These are phyloP conservation scores for Cyathus striatus DNA, from an alignment of 768 basidiomycete species.

Conservation along the genomic window DNA sequence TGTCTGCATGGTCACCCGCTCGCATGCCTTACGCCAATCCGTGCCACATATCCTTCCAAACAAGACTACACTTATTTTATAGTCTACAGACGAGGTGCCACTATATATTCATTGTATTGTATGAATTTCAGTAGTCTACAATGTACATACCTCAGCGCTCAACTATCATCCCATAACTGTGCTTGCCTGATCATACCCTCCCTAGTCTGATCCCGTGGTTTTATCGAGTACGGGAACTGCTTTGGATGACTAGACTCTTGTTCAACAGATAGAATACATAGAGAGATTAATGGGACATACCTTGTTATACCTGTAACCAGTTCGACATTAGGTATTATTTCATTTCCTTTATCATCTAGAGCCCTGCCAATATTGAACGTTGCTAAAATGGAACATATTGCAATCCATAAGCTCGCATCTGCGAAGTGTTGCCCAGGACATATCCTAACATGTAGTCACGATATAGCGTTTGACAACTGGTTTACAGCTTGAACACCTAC, in stretches of 20 bases:
- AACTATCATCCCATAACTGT: no score
- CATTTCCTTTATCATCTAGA: constrained; percentile 5
- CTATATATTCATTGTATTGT: no score
- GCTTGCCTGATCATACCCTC: constrained; percentile 1
- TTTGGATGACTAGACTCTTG: not conserved
- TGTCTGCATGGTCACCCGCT: no score
- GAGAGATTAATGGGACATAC: constrained; percentile 3
- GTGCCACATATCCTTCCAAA: no score
- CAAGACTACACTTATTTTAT: no score
- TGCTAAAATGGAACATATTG: constrained; percentile 10
- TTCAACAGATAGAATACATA: not conserved
- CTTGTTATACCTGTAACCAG: not conserved
- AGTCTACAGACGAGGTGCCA: no score
- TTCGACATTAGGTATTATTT: constrained; percentile 2
- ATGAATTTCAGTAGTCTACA: no score
- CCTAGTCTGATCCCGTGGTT: not conserved
- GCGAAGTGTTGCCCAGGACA: constrained; percentile 17
- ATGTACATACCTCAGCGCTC: no score
- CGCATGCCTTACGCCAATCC: no score
- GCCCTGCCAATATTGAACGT: constrained; percentile 10
- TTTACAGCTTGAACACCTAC: constrained; percentile 2
- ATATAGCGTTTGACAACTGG: not conserved
- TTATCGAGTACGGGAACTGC: not conserved
- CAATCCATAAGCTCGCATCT: constrained; percentile 10
- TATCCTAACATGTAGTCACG: constrained; percentile 8